These are phyloP conservation scores for Lipomyces sp. DNA, from an alignment of 805 yeast genomes.

Conservation along the genomic window DNA sequence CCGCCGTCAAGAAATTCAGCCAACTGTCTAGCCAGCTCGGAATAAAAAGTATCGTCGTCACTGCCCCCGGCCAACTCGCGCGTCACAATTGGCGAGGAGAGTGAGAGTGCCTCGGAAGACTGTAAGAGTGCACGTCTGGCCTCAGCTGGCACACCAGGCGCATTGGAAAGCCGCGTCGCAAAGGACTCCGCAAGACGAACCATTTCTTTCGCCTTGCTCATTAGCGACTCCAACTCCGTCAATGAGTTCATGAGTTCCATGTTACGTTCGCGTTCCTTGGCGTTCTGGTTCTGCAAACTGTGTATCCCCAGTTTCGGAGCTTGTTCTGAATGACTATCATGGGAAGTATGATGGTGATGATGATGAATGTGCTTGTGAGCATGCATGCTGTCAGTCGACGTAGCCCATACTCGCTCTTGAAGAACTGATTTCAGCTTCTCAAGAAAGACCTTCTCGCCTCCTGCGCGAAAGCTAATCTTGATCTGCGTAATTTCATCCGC, in stretches of 20 bases:
- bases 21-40: conserved; percentile 72
- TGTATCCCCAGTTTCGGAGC: conserved; percentile 55
- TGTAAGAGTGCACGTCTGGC: conserved; percentile 39
- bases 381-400: background rate
- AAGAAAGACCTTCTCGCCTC: conserved; percentile 59
- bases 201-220: conserved; percentile 75
- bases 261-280: conserved; percentile 53
- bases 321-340: conserved; percentile 1
- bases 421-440: conserved; percentile 46
- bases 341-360: background rate
- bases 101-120: conserved; percentile 37
- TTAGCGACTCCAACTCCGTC: conserved; percentile 70
- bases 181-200: conserved; percentile 47
- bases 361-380: background rate
- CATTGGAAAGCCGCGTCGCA: conserved; percentile 34
- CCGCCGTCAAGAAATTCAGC: conserved; percentile 62
- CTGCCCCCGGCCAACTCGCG: conserved; percentile 40
- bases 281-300: conserved; percentile 60
- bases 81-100: conserved; percentile 36
- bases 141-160: conserved; percentile 39
- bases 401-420: conserved; percentile 51
- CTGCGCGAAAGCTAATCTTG: conserved; percentile 71
- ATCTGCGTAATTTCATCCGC: conserved; percentile 39
- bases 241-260: conserved; percentile 65
- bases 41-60: conserved; percentile 35